Evolutionary conservation across 768 basidiomycete genomes (phyloP), one percentile per base, ranked within the genome.

Genomic region (Polyporus arcularius): DNA sequence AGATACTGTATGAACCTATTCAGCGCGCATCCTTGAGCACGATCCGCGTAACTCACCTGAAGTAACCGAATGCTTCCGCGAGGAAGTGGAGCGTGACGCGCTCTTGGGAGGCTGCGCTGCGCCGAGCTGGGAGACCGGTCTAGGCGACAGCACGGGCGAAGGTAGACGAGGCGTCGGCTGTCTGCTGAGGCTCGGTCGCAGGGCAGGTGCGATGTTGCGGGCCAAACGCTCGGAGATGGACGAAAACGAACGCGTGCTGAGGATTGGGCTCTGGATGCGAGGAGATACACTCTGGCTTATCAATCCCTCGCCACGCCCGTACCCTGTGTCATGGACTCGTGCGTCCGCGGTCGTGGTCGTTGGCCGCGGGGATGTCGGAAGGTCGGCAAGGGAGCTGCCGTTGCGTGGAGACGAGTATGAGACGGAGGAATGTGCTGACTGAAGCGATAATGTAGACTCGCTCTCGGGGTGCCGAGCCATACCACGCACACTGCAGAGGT

Each of bases 401-500:
- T 31, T 41, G 9, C 49, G 46, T n/a, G 38, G 16, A 11, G 41
- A 32, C 14, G 61, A 48, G 2, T 45, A 18, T 2, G 57, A 52
- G 5, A 55, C 16, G 3, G 54, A 43, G 3, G 62, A 51, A 4
- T 57, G 45, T 15, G 51, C 62, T 18, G 57, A 52, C 7, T 45
- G 62, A 14, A 63, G 47, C 4, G 62, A 63, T 1, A 48, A 4
- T 4, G 62, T 63, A 1, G 57, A 63, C 42, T 63, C 62, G 62
- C 62, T 59, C n/a, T 58, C 52, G 2, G 48, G 18, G 14, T 55
- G 61, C 15, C 57, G 38, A n/a, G 40, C 41, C 35, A 48, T 39
- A 14, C 42, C n/a, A 10, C 55, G 50, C 10, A 57, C 12, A 16
- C 60, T 61, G 43, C 9, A 42, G 4, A 21, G 4, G 16, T 16